Base-by-base conservation (phyloP, 140 eudicot genomes). In the Stevia rebaudiana region DNA sequence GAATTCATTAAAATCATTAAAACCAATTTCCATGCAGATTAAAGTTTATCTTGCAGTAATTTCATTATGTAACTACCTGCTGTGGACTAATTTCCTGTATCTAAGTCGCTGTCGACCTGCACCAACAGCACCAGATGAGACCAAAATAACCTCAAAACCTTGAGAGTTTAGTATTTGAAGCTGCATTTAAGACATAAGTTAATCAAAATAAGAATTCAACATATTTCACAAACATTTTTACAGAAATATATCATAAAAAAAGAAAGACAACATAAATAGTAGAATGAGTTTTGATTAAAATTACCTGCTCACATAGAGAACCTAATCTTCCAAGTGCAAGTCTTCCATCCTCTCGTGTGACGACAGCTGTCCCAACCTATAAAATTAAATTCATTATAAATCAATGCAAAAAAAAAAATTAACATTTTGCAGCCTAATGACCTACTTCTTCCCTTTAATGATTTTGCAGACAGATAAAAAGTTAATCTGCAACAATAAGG, bases 331-430 rank as follows among this genome's bases (percentile, higher is more conserved):
- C 98, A 64, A 88, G 89, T 0, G 98, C 98, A 54, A 92, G 76
- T 60, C 95, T 81, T 60, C 98, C 98, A 56, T 83, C 98, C 24
- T 75, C 83, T 70, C 96, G 81, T 48, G 96, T 92, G 28, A 92
- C 98, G 35, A 92, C 95, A 55, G 98, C 98, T n/a, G 96, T 92
- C 68, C 98, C 98, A 54, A 92, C 98, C 98, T 88, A 44, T 42
- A 7, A 42, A 64, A 44, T 8, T 7, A 18, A 8, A 65, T 44
- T 15, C 31, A 22, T 41, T 63, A 19, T 72, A 43, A 35, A 63
- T 65, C 8, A 47, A 43, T 13, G 42, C 9, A 55, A n/a, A 58
- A 46, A 23, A 17, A 19, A 15, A 48, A 48, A 2, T 42, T 7
- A 25, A 69, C 57, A 69, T 41, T 55, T 57, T 19, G 39, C 16